Base-by-base conservation (phyloP, 176 grass and related monocot genomes). In the Raddia distichophylla region DNA sequence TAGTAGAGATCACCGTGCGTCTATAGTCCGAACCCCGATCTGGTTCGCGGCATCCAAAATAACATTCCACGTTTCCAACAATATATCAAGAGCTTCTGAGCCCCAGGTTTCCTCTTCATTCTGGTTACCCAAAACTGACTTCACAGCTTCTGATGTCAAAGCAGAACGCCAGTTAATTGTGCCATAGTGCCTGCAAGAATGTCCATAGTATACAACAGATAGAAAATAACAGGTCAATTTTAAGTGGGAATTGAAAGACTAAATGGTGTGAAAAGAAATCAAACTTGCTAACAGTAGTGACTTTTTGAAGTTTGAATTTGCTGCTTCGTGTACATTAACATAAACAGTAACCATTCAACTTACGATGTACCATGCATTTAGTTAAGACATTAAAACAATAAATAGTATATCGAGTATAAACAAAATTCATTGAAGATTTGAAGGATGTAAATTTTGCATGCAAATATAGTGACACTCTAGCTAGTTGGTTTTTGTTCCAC, bases 51-150 rank as follows among this genome's bases (percentile, higher is more conserved):
- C 27, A 66, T 60, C 88, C 54, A 98, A 85, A 88, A 95, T 82
- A 78, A 98, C 89, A 91, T 88, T 95, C 96, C 96, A 98, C 66
- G 89, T 91, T 84, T 98, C 96, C 83, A 98, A 89, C 55, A 95
- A 91, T 75, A 98, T 95, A 88, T 98, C 96, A 77, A 93, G 87
- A 84, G 90, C 83, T 62, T 99, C 93, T 34, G 89, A 87, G 80
- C 81, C 85, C 96, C 93, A 99, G 42, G 93, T 91, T 86, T 94
- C 90, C 81, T 95, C 96, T 88, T 93, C 96, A 69, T 88, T 86
- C 54, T 86, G 86, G 72, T 84, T 93, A 84, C 74, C 73, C 45
- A 88, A 74, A 90, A 88, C 76, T 0, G 89, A 82, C 88, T 95
- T 91, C 73, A 99, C 93, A 75, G 90, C 89, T 91, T 95, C 96